A percentile compares a stretch with the other conserved stretches of the same genome.
phyloP scores from a whole-genome alignment of 176 grass and related monocot species.

The Juncus effusus region DNA sequence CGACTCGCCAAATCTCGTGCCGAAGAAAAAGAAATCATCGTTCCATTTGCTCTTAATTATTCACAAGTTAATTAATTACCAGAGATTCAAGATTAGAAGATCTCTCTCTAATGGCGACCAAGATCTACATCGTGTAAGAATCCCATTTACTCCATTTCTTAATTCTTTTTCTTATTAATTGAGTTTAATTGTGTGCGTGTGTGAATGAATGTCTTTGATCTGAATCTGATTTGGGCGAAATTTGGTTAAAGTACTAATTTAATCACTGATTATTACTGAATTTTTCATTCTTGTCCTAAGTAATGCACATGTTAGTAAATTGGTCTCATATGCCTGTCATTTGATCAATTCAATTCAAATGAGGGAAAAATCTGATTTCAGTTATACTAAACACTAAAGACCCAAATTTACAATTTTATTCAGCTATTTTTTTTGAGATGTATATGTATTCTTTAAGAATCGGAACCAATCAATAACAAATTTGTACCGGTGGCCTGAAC shows the following conservation, averaged over 20 bases:
- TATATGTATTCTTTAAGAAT: not conserved
- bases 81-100: slow-evolving; percentile 31
- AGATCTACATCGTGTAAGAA: slow-evolving; percentile 87
- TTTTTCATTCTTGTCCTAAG: not conserved
- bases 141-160: slow-evolving; percentile 4
- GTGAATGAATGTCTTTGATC: not conserved
- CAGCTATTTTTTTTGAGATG: not conserved
- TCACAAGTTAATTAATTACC: not conserved
- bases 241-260: not conserved
- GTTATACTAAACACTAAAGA: not conserved
- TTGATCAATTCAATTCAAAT: slow-evolving; percentile 9
- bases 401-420: not conserved
- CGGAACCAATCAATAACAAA: not conserved
- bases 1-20: slow-evolving; percentile 23
- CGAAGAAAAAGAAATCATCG: slow-evolving; percentile 10
- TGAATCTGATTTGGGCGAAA: slow-evolving; percentile 9
- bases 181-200: not conserved
- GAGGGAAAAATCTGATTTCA: not conserved
- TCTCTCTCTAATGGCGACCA: slow-evolving; percentile 56
- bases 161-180: not conserved
- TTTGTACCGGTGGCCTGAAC: slow-evolving; percentile 6
- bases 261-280: not conserved
- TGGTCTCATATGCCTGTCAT: not conserved
- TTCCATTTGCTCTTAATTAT: slow-evolving; percentile 4
- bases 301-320: not conserved